Evolutionary conservation across 108 stramenopile species (phyloP), one percentile per base, ranked within the genome.

Genomic region (Cyclotella distinguenda): DNA sequence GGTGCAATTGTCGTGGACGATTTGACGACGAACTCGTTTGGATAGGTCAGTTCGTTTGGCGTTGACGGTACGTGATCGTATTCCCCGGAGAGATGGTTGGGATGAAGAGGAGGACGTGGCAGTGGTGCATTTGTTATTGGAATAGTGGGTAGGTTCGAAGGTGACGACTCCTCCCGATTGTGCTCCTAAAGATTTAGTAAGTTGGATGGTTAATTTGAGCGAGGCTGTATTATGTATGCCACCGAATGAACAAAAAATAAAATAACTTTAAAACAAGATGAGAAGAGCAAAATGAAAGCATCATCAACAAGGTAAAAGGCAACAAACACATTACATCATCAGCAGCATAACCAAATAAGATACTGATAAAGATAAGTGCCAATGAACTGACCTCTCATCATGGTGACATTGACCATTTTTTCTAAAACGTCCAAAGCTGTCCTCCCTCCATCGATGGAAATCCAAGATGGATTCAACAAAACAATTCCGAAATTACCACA

Each of bases 401-500:
- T 92, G 35, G 90, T 92, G 8, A 92, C 83, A 44, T 79, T 62
- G 26, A 92, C 65, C 87, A 92, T 87, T 61, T 86, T 80, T 42
- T 89, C 84, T 38, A 92, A 33, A 4, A 87, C 62, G 61, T 84
- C 83, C 63, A 88, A 70, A 15, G 87, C 86, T 3, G 77, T 51
- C 45, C 81, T 48, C n/a, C 86, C 86, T n/a, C 72, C 63, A 47
- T 79, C 80, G 16, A 74, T 53, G 2, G 48, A n/a, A 1, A 83
- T 35, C 90, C 90, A 92, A 0, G 53, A 32, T n/a, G 83, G 77
- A 66, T 88, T 84, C 56, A 92, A 60, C 0, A 92, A 40, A 33
- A 92, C 53, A 10, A 89, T 62, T 16, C 90, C 90, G 69, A 92
- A 92, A 51, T 92, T 92, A 1, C 90, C 90, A 77, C 90, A 92